Percentiles rank a stretch among this genome's conserved stretches.
Evolutionary conservation across 257 asterid species (phyloP).

Genomic region (Solanum tacnaense): DNA sequence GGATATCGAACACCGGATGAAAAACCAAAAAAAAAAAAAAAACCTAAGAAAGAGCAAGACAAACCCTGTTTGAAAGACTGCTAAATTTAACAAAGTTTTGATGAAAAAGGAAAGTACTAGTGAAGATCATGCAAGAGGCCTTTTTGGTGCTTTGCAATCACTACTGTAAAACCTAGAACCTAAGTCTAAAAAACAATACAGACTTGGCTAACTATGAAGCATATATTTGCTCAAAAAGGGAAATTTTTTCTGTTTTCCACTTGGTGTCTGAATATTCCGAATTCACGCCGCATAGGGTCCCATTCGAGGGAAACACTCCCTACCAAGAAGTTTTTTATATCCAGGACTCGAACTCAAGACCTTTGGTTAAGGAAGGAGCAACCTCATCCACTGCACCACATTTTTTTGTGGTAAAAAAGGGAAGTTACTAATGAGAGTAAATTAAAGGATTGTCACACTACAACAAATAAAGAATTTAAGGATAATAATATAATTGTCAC

Average conservation of each 20-base stretch:
- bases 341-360: too few relatives aligned
- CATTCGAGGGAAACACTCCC: too few relatives aligned
- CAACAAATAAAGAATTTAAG: neutral
- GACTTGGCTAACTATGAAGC: neutral
- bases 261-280: too few relatives aligned
- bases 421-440: neutral
- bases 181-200: neutral
- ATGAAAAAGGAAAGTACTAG: neutral
- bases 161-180: neutral
- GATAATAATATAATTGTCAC: neutral
- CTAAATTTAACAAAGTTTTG: neutral
- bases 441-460: neutral
- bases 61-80: neutral
- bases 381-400: too few relatives aligned
- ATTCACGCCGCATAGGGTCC: too few relatives aligned
- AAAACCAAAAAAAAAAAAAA: neutral
- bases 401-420: neutral
- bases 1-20: fast-evolving
- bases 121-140: neutral
- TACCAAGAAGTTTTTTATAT: too few relatives aligned
- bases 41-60: neutral
- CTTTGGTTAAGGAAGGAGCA: too few relatives aligned
- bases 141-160: neutral
- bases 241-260: neutral
- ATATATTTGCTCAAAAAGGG: neutral